Evolutionary conservation across 228 moss, liverwort and hornwort species (phyloP).

Genomic region (Sphagnum fallax): DNA sequence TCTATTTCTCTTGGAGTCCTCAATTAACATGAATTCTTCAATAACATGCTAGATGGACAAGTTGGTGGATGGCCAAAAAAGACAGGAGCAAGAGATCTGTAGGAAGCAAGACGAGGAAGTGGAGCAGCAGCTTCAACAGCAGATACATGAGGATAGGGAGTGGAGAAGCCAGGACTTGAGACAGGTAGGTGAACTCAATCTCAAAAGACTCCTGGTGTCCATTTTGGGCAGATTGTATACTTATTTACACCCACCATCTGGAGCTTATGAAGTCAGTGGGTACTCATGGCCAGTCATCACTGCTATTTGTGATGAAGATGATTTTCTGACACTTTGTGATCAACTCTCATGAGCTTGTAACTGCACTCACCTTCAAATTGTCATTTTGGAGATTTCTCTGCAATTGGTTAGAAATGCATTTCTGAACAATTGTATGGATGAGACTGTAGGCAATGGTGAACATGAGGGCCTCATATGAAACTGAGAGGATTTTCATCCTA

Average conservation of each 20-base stretch:
- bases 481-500: not conserved
- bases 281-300: too few species aligned
- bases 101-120: constrained; percentile 2
- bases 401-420: not conserved
- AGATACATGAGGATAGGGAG: constrained; percentile 1
- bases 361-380: too few species aligned
- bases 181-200: not conserved
- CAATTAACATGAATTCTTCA: too few species aligned
- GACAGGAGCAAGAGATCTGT: constrained; percentile 2
- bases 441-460: constrained; percentile 1
- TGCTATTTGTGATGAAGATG: too few species aligned
- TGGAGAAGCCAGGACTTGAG: constrained; percentile 2
- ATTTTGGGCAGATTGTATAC: too few species aligned
- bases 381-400: not conserved
- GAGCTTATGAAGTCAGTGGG: too few species aligned
- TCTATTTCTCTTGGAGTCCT: too few species aligned
- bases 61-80: constrained; percentile 6
- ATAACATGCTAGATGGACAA: not conserved
- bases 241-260: not conserved
- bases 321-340: not conserved
- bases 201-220: too few species aligned
- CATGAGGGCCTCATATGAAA: constrained; percentile 2
- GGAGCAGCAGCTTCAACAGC: constrained; percentile 3
- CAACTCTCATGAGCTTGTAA: not conserved
- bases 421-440: not conserved